Percentiles rank a stretch among this genome's conserved stretches.
phyloP scores from a whole-genome alignment of 805 yeast species.

The Candida sanyiensis region DNA sequence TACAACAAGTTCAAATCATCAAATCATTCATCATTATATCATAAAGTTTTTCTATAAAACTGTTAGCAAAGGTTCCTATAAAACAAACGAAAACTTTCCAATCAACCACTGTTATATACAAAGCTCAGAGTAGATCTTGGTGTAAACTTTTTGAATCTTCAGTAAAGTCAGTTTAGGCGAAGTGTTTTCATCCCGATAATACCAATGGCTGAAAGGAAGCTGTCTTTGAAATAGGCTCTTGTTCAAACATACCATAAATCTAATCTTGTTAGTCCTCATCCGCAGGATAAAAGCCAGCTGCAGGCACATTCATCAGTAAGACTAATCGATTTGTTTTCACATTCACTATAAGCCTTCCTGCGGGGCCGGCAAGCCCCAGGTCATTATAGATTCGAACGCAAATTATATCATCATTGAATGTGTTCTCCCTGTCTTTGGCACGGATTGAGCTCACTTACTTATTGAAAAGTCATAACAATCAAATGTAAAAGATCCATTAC shows the following conservation, averaged over 20 bases:
- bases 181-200: conserved; percentile 33
- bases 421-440: not conserved
- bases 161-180: conserved; percentile 29
- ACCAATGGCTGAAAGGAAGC: not conserved
- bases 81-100: not conserved
- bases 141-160: conserved; percentile 33
- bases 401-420: conserved; percentile 44
- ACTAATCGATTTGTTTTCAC: conserved; percentile 29
- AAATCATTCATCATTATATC: too few relatives aligned
- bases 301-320: conserved; percentile 10
- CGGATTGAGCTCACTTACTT: too few relatives aligned
- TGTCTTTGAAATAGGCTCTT: too few relatives aligned
- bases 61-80: not conserved
- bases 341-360: conserved; percentile 30
- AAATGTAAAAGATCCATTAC: too few relatives aligned
- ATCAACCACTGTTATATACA: not conserved
- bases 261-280: too few relatives aligned
- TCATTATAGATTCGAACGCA: conserved; percentile 41
- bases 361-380: conserved; percentile 46
- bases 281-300: not conserved
- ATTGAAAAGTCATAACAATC: not conserved
- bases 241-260: too few relatives aligned
- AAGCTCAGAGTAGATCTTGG: conserved; percentile 39
- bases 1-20: not conserved
- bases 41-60: too few relatives aligned